Evolutionary conservation across 2,329 filamentous ascomycete species (phyloP).

Genomic region (Emericellopsis cladophorae): DNA sequence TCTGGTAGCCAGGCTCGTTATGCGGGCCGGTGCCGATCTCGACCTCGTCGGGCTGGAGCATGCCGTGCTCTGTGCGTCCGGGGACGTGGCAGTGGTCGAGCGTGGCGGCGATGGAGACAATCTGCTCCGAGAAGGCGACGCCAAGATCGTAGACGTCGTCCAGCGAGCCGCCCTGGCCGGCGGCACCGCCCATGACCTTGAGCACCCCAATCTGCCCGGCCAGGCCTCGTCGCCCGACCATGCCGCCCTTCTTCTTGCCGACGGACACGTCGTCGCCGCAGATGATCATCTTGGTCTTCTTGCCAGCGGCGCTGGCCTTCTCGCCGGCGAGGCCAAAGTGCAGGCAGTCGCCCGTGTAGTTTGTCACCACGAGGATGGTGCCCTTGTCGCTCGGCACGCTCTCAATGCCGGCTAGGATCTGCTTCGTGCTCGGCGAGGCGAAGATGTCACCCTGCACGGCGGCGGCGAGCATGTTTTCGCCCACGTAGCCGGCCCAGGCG

Average conservation of each 20-base stretch:
- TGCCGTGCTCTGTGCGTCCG: slow-evolving; percentile 33
- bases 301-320: slow-evolving; percentile 40
- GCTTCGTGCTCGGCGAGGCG: slow-evolving; percentile 48
- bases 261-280: slow-evolving; percentile 56
- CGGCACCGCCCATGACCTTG: slow-evolving; percentile 41
- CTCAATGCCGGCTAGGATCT: slow-evolving; percentile 46
- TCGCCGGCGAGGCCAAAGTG: slow-evolving; percentile 49
- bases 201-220: slow-evolving; percentile 48
- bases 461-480: slow-evolving; percentile 46
- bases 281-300: slow-evolving; percentile 42
- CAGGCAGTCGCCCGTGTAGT: slow-evolving; percentile 52
- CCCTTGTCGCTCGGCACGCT: slow-evolving; percentile 40
- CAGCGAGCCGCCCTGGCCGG: slow-evolving; percentile 31
- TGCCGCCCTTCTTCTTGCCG: slow-evolving; percentile 38
- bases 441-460: slow-evolving; percentile 52
- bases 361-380: slow-evolving; percentile 48
- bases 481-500: slow-evolving; percentile 52
- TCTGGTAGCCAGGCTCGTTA: slow-evolving; percentile 50
- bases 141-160: slow-evolving; percentile 38
- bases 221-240: slow-evolving; percentile 49
- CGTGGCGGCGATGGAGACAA: slow-evolving; percentile 44
- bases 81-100: slow-evolving; percentile 50
- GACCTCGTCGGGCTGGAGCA: slow-evolving; percentile 34
- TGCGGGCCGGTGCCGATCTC: slow-evolving; percentile 57
- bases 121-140: slow-evolving; percentile 32